Percentiles rank a stretch among this genome's conserved stretches.
These are phyloP conservation scores for Plasmodium berghei DNA, from an alignment of 169 alveolate species.

Conservation along the genomic window DNA sequence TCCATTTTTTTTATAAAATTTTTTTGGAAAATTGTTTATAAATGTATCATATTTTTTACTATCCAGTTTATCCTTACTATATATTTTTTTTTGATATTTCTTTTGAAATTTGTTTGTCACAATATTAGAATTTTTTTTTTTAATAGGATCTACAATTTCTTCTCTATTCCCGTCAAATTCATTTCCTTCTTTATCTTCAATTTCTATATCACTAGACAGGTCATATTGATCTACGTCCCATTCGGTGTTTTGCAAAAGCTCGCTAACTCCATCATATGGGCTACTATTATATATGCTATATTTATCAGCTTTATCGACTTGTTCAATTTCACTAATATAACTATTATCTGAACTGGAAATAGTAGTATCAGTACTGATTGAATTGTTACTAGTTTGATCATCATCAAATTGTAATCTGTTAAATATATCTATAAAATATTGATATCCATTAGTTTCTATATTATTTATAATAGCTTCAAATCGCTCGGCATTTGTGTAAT, in stretches of 20 bases:
- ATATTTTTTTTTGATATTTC: neutral
- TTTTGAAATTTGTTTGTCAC: neutral
- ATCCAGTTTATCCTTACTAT: neutral
- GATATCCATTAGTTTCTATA: slow-evolving; percentile 53
- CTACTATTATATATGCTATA: neutral
- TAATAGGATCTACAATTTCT: neutral
- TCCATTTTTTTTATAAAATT: neutral
- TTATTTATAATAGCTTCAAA: slow-evolving; percentile 44
- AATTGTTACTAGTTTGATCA: too few species aligned
- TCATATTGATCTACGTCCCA: slow-evolving; percentile 20
- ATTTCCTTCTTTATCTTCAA: neutral
- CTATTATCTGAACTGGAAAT: neutral
- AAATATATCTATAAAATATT: slow-evolving; percentile 51
- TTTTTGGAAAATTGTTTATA: neutral
- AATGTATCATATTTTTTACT: neutral
- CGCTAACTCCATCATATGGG: slow-evolving; percentile 1
- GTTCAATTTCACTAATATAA: neutral
- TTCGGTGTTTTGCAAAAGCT: neutral
- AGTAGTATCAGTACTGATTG: neutral
- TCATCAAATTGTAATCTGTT: neutral
- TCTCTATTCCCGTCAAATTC: neutral
- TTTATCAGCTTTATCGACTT: neutral
- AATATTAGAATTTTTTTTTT: neutral
- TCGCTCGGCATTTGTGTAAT: slow-evolving; percentile 37
- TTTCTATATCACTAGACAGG: neutral